These are phyloP conservation scores for Margaritispora aquatica DNA, from an alignment of 495 filamentous ascomycete genomes.

Conservation along the genomic window DNA sequence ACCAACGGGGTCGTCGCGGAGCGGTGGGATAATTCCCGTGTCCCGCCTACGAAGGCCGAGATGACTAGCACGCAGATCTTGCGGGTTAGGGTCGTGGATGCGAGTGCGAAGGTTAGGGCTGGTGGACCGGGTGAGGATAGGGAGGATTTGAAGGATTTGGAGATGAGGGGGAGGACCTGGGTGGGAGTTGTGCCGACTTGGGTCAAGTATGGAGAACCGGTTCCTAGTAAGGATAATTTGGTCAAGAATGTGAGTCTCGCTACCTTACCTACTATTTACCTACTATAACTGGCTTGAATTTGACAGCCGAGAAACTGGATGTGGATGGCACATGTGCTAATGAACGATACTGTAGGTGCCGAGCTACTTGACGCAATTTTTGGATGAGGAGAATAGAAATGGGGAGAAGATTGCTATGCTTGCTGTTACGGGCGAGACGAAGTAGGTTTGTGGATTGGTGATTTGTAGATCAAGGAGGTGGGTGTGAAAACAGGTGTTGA, in stretches of 20 bases:
- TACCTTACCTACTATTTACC: not conserved
- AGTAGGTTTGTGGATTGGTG: not conserved
- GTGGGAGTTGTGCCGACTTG: conserved; percentile 79
- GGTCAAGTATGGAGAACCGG: conserved; percentile 57
- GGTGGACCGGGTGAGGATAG: conserved; percentile 66
- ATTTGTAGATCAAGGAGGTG: not conserved
- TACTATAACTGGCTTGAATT: not conserved
- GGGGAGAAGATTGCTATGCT: conserved; percentile 7
- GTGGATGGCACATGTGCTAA: not conserved
- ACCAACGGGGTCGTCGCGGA: conserved; percentile 65
- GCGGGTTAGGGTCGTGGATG: conserved; percentile 60
- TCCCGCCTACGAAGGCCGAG: conserved; percentile 67
- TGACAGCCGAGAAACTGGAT: no score
- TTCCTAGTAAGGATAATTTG: conserved; percentile 33
- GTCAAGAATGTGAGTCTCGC: conserved; percentile 11
- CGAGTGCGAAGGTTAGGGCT: conserved; percentile 70
- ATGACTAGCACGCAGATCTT: conserved; percentile 73
- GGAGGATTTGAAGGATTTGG: conserved; percentile 58
- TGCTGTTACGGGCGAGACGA: conserved; percentile 3
- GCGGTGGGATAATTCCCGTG: conserved; percentile 64
- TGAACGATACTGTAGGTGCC: conserved; percentile 15
- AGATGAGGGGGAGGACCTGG: conserved; percentile 59
- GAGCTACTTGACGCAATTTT: conserved; percentile 10
- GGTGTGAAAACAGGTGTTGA: not conserved
- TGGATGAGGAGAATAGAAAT: conserved; percentile 16